A percentile compares a stretch with the other conserved stretches of the same genome.
Evolutionary conservation across 768 basidiomycete species (phyloP).

Genomic region (Pisolithus orientalis): DNA sequence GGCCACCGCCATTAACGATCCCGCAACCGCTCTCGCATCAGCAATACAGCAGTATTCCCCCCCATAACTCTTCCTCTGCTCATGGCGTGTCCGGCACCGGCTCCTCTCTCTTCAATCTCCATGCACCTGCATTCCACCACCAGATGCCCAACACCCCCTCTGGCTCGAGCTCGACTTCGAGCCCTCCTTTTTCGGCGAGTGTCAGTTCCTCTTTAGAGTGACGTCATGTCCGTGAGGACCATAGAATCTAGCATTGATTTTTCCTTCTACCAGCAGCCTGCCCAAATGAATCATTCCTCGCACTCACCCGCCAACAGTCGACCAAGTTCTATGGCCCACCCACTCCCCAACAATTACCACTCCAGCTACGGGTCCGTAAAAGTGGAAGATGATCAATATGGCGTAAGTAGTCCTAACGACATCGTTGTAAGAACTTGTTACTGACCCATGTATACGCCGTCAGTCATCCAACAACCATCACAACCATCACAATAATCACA

Average conservation of each 20-base stretch:
- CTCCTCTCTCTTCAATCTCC: slow-evolving; percentile 46
- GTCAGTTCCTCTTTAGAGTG: slow-evolving; percentile 36
- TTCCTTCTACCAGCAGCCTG: slow-evolving; percentile 51
- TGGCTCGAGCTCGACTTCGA: slow-evolving; percentile 66
- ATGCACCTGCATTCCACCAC: slow-evolving; percentile 49
- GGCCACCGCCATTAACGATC: slow-evolving; percentile 57
- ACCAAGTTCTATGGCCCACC: slow-evolving; percentile 34
- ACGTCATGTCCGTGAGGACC: slow-evolving; percentile 23
- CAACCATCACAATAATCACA: slow-evolving; percentile 26
- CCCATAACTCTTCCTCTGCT: slow-evolving; percentile 36
- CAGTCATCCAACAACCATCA: slow-evolving; percentile 26
- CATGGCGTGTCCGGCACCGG: slow-evolving; percentile 31
- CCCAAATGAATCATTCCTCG: slow-evolving; percentile 56
- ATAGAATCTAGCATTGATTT: slow-evolving; percentile 52
- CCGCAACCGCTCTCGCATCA: slow-evolving; percentile 48
- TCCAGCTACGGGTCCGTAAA: slow-evolving; percentile 50
- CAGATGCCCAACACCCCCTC: slow-evolving; percentile 66
- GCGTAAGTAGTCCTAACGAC: slow-evolving; percentile 31
- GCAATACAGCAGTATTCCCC: slow-evolving; percentile 39
- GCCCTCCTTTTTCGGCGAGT: slow-evolving; percentile 87
- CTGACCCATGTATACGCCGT: background rate
- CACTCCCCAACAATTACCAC: slow-evolving; percentile 37
- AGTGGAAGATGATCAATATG: slow-evolving; percentile 61
- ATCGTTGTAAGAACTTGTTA: background rate
- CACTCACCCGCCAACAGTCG: slow-evolving; percentile 47